Evolutionary conservation across 2,329 filamentous ascomycete species (phyloP), one percentile per base, ranked within the genome.

Genomic region (Triangularia verruculosa): DNA sequence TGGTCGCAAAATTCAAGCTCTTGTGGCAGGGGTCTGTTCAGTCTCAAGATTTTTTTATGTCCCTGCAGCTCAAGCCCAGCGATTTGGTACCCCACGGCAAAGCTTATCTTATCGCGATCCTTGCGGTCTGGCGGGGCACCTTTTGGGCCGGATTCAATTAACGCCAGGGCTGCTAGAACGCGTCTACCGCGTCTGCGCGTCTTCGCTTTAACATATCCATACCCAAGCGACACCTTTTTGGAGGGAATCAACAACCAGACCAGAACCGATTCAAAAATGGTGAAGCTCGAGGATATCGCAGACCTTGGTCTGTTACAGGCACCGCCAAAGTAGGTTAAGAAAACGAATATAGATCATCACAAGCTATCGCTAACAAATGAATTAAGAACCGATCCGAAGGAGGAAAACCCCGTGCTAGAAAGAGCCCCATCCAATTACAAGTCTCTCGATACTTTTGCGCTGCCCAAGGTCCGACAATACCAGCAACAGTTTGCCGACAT

Each of bases 401-500:
- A 78, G 62, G 70, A 74, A 51, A 75, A 65, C 9, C 69, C 76
- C 30, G 71, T 75, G 13, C 77, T 84, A 22, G 78, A 85, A 57
- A 88, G 79, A 76, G 55, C 69, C 80, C 68, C 72, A 52, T 83
- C 83, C 8, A 73, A 74, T 61, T 98, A 97, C 80, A 89, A 86
- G 62, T 88, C 94, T 0, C 82, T 96, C 27, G 79, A 87, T 61
- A 90, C 88, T 7, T 98, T 93, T 76, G 80, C 80, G 57, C 85
- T 98, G 9, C 84, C 90, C 24, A 89, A 84, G 71, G 80, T 84
- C 64, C 84, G 84, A 66, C 89, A 93, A 61, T 99, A 98, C 76
- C 83, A 93, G 75, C 95, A 98, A 76, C 95, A 99, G 78, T 99
- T 91, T 84, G 92, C 90, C 67, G 95, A 99, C 77, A 94, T 98